Evolutionary conservation across 1,284 basidiomycete species (phyloP).

Genomic region (Papiliotrema fonsecae): DNA sequence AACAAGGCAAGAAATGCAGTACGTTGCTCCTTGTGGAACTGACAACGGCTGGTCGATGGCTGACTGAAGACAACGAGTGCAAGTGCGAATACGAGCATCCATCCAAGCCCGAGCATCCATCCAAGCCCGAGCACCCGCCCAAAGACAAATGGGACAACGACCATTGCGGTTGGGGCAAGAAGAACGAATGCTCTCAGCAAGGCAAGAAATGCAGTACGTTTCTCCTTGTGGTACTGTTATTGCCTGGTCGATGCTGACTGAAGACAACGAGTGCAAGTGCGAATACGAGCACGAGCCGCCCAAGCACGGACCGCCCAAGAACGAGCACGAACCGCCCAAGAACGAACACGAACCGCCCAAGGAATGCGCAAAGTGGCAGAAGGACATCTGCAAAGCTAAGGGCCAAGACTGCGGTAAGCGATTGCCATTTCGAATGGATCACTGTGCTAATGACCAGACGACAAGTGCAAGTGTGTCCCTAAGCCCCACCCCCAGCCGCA

Average conservation of each 20-base stretch:
- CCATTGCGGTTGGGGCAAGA: background rate
- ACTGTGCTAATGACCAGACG: too few species aligned
- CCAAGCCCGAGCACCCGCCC: too few species aligned
- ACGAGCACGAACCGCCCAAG: background rate
- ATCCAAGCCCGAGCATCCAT: too few species aligned
- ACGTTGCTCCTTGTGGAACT: background rate
- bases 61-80: background rate
- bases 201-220: background rate
- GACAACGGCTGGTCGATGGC: background rate
- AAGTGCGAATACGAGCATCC: too few species aligned
- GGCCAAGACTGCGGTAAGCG: too few species aligned
- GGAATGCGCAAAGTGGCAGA: background rate
- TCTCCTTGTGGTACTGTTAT: background rate
- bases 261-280: background rate
- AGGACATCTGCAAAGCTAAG: background rate
- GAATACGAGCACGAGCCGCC: too few species aligned
- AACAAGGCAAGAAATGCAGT: background rate
- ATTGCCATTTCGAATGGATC: too few species aligned
- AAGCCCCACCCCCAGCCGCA: too few species aligned
- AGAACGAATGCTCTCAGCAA: background rate
- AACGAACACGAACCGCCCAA: background rate
- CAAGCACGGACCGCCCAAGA: background rate
- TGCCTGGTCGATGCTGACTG: background rate
- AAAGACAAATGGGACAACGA: background rate
- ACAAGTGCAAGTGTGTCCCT: too few species aligned